Base-by-base conservation (phyloP, 352 stramenopile genomes). In the Phytopythium mirpurense region DNA sequence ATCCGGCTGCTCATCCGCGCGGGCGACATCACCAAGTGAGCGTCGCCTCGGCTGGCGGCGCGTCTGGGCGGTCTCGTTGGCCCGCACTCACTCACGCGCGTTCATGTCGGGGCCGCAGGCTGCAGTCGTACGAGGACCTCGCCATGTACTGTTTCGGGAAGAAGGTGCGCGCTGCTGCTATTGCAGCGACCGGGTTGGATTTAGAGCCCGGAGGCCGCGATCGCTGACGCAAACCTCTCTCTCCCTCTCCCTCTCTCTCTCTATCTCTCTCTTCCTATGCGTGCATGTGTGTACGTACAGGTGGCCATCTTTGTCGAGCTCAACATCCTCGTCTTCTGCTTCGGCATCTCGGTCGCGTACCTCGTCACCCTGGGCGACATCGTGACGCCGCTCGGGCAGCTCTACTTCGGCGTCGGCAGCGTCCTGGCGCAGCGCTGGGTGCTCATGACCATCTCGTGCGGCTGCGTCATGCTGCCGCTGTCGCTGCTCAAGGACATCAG, bases 101-200 rank as follows among this genome's bases (percentile, higher is more conserved):
- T 7, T 47, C 42, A 6, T 60, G 47, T 31, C 23, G 46, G 23
- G 53, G n/a, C 52, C 43, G 23, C 42, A 92, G 82, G 34, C 64
- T 93, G 47, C 89, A 93, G 61, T 93, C 78, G 46, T 93, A 93
- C 42, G 83, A 93, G 63, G 83, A 93, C 64, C 60, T 93, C 24
- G 80, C 83, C 27, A 80, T 90, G 54, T 79, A 82, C 54, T 93
- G 83, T 59, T 93, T 93, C 55, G 83, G 80, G 44, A 86, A 82
- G 53, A 88, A 87, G 59, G 78, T 79, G 44, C 5, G 14, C 16
- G 19, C 7, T 27, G 8, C n/a, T 10, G 2, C 12, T 6, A 23
- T 9, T n/a, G 8, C 36, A 0, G 1, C 16, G n/a, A 24, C 18
- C 3, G 36, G 2, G 51, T 12, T 56, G 0, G 21, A 47, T 14